A percentile compares a stretch with the other conserved stretches of the same genome.
phyloP scores from a whole-genome alignment of 106 monocot genomes.

The Dioscorea zingiberensis region DNA sequence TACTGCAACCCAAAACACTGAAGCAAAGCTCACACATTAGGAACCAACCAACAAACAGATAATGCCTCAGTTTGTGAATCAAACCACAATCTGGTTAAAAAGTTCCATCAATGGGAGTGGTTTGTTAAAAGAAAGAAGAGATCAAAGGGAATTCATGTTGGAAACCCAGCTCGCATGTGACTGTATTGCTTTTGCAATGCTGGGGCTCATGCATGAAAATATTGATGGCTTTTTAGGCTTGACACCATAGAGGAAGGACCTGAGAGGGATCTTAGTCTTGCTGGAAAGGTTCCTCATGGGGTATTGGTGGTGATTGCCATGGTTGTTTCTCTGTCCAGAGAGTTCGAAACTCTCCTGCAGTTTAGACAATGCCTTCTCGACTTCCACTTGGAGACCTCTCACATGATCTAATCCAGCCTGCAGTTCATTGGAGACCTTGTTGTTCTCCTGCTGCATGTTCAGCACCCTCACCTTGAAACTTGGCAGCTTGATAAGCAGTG shows the following conservation, averaged over 20 bases:
- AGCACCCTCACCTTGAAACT: conserved; percentile 39
- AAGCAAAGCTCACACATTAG: too few species aligned
- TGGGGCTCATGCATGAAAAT: conserved; percentile 49
- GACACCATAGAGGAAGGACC: conserved; percentile 56
- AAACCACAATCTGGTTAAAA: too few species aligned
- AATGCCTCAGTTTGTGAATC: too few species aligned
- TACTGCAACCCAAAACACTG: too few species aligned
- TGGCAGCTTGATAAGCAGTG: conserved; percentile 39
- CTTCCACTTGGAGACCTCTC: conserved; percentile 41
- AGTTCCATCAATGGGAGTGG: too few species aligned
- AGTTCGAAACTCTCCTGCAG: conserved; percentile 32
- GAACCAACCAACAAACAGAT: too few species aligned
- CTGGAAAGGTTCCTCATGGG: conserved; percentile 28
- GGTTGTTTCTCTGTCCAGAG: conserved; percentile 12
- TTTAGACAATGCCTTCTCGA: conserved; percentile 44
- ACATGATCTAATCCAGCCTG: conserved; percentile 52
- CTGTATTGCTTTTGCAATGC: conserved; percentile 49
- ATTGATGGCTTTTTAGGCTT: conserved; percentile 72
- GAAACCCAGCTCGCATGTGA: conserved; percentile 15
- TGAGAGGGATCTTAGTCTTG: conserved; percentile 49
- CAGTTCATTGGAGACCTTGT: conserved; percentile 65
- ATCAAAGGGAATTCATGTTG: neutral
- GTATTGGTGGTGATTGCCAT: conserved; percentile 13
- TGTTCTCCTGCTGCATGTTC: conserved; percentile 56
- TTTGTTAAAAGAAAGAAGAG: too few species aligned